Percentiles rank a stretch among this genome's conserved stretches.
These are phyloP conservation scores for Fraxinus greggii DNA, from an alignment of 305 asterid species.

Conservation along the genomic window DNA sequence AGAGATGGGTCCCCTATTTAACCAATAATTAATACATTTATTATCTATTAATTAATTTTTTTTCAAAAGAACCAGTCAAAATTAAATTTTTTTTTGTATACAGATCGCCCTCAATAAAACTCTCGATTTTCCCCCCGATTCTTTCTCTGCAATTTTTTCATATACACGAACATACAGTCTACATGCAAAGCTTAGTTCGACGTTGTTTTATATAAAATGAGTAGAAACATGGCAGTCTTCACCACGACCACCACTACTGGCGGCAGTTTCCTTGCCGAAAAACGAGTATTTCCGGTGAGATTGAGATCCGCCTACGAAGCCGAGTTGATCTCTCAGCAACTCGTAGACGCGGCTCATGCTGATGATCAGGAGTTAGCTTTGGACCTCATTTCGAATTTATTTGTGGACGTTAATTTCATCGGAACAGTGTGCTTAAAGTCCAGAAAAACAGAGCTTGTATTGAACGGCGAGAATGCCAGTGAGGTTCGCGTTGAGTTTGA, in stretches of 20 bases:
- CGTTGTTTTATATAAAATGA: constrained; percentile 23
- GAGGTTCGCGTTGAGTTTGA: constrained; percentile 56
- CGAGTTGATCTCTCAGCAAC: constrained; percentile 52
- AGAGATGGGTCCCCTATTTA: not conserved
- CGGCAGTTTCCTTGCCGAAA: constrained; percentile 27
- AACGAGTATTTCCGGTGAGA: constrained; percentile 36
- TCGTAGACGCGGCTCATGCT: constrained; percentile 60
- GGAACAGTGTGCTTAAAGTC: constrained; percentile 59
- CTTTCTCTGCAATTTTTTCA: not conserved
- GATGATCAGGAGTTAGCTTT: constrained; percentile 41
- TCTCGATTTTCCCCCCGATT: not conserved
- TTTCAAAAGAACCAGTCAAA: constrained; percentile 10
- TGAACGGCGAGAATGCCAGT: constrained; percentile 59
- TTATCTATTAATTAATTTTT: not conserved
- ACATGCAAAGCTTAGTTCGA: constrained; percentile 11
- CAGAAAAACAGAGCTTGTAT: constrained; percentile 55
- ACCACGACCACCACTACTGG: constrained; percentile 23
- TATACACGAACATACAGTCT: not conserved
- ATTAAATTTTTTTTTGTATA: not conserved
- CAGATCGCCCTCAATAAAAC: not conserved
- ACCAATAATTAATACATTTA: not conserved
- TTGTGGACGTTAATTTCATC: constrained; percentile 56
- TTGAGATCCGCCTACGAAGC: constrained; percentile 24
- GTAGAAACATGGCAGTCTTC: constrained; percentile 21
- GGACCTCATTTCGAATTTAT: constrained; percentile 49